Evolutionary conservation across 768 basidiomycete species (phyloP).

Genomic region (Daedaleopsis nitida): DNA sequence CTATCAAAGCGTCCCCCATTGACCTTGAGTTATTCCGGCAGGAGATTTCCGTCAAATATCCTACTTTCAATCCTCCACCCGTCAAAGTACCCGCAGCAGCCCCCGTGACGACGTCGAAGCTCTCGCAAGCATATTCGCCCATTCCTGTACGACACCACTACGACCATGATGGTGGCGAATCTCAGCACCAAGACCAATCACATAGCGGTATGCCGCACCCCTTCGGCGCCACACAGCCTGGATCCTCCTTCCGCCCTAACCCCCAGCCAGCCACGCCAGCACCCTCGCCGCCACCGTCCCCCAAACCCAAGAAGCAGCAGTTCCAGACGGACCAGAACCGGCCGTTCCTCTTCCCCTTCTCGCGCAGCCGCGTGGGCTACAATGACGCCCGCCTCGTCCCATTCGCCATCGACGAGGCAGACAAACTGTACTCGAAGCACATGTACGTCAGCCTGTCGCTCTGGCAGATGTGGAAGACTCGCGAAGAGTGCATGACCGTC

Average conservation of each 20-base stretch:
- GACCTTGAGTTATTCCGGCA: slow-evolving; percentile 89
- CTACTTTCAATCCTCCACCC: slow-evolving; percentile 79
- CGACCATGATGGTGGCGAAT: slow-evolving; percentile 77
- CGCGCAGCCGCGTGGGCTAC: slow-evolving; percentile 54
- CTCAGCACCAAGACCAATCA: slow-evolving; percentile 44
- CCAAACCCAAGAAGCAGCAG: slow-evolving; percentile 96
- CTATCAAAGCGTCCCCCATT: slow-evolving; percentile 86
- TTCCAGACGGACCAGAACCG: slow-evolving; percentile 95
- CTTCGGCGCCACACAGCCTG: slow-evolving; percentile 36
- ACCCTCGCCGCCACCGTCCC: slow-evolving; percentile 80
- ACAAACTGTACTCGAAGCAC: slow-evolving; percentile 84
- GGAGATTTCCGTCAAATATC: slow-evolving; percentile 94
- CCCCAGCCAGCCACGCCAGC: slow-evolving; percentile 87
- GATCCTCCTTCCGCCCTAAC: slow-evolving; percentile 43
- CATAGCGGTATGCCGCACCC: slow-evolving; percentile 32
- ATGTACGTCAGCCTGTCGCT: slow-evolving; percentile 88
- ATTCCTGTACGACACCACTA: slow-evolving; percentile 95
- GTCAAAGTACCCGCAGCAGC: slow-evolving; percentile 21
- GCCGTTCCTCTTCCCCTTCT: slow-evolving; percentile 96
- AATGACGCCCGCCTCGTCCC: slow-evolving; percentile 78
- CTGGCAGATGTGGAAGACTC: slow-evolving; percentile 92
- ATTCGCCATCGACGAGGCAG: slow-evolving; percentile 94
- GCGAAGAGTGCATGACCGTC: slow-evolving; percentile 92
- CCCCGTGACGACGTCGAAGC: slow-evolving; percentile 53
- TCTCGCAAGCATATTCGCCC: slow-evolving; percentile 90